Percentiles rank a stretch among this genome's conserved stretches.
These are phyloP conservation scores for Chaetomiaceae sp. DNA, from an alignment of 2,329 filamentous ascomycete genomes.

Conservation along the genomic window DNA sequence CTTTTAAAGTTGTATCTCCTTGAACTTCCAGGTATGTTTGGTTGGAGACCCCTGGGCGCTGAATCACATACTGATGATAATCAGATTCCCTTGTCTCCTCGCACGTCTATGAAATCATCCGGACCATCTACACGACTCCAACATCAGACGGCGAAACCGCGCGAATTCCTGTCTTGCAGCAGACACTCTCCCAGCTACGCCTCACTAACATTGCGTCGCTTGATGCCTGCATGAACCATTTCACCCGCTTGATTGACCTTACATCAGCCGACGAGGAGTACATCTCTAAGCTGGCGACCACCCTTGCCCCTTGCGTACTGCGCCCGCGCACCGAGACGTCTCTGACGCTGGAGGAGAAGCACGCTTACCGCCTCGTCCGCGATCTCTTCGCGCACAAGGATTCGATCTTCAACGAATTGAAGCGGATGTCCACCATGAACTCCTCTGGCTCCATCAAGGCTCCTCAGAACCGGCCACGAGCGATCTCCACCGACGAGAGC, in stretches of 20 bases:
- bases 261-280: constrained; percentile 93
- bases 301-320: constrained; percentile 79
- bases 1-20: constrained; percentile 91
- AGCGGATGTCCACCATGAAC: constrained; percentile 73
- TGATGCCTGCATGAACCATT: constrained; percentile 96
- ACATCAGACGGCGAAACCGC: constrained; percentile 73
- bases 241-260: constrained; percentile 91
- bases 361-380: constrained; percentile 82
- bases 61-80: constrained; percentile 26
- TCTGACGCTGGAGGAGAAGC: constrained; percentile 91
- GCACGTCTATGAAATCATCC: constrained; percentile 97
- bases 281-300: constrained; percentile 66
- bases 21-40: constrained; percentile 75
- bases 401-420: constrained; percentile 90
- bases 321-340: constrained; percentile 83
- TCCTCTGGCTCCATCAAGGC: constrained; percentile 54
- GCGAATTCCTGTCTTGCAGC: constrained; percentile 86
- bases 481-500: constrained; percentile 92
- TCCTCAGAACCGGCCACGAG: constrained; percentile 64
- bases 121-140: constrained; percentile 88
- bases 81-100: constrained; percentile 95
- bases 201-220: constrained; percentile 98
- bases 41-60: background rate
- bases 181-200: constrained; percentile 88
- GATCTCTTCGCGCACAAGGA: constrained; percentile 94